Conservation (phyloP, 2,329 filamentous ascomycete genomes). For the Nigrospora sphaerica region DNA sequence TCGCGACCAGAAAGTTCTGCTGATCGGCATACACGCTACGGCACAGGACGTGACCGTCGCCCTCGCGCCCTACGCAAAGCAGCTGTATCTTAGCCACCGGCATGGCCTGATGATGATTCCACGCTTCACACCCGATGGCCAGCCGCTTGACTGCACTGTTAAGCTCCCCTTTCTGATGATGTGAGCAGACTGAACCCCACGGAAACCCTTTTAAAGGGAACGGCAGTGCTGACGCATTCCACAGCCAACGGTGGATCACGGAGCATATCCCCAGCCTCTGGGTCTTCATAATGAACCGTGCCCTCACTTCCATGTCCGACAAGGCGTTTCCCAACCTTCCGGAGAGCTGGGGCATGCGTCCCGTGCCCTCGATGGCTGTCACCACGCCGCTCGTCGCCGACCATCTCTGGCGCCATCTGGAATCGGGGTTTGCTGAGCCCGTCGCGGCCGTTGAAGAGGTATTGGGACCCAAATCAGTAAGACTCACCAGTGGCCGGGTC, state of each 20-base stretch:
- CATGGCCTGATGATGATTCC: not conserved
- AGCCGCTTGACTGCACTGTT: not conserved
- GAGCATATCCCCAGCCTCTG: not conserved
- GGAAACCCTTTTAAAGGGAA: too few relatives aligned
- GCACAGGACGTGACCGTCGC: conserved; percentile 6
- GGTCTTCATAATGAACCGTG: not conserved
- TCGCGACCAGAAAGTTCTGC: conserved; percentile 8
- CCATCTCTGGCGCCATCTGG: conserved; percentile 17
- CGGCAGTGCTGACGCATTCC: too few relatives aligned
- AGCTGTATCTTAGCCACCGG: conserved; percentile 5
- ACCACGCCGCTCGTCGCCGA: conserved; percentile 9
- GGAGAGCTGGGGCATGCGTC: conserved; percentile 3
- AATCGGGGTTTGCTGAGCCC: conserved; percentile 16
- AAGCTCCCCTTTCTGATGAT: not conserved
- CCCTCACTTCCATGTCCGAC: not conserved
- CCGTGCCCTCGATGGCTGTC: not conserved
- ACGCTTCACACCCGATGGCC: not conserved
- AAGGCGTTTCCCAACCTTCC: conserved; percentile 6
- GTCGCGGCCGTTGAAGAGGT: conserved; percentile 20
- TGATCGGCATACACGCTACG: conserved; percentile 6
- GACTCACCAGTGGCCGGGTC: conserved; percentile 19
- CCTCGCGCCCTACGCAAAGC: conserved; percentile 6
- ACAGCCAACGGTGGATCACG: not conserved
- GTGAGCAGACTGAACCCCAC: not conserved
- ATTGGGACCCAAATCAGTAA: conserved; percentile 18